These are phyloP conservation scores for Polyporus arcularius DNA, from an alignment of 768 basidiomycete species.

Conservation along the genomic window DNA sequence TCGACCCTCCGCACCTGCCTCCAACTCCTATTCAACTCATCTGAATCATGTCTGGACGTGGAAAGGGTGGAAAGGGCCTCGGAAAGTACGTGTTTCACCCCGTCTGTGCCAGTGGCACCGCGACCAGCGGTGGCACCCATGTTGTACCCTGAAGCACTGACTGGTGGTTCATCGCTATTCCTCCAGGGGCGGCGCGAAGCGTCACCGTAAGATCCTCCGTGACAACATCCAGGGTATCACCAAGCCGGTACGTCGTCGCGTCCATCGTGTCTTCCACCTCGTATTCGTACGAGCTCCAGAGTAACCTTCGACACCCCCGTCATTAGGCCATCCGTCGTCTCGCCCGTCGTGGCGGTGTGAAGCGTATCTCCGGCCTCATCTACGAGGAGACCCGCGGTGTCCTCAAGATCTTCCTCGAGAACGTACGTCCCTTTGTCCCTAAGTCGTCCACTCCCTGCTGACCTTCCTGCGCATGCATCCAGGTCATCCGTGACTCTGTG, in stretches of 20 bases:
- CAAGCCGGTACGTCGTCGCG: no score
- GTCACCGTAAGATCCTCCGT: constrained; percentile 93
- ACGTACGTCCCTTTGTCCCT: constrained; percentile 47
- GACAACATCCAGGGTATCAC: constrained; percentile 63
- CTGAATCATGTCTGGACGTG: constrained; percentile 85
- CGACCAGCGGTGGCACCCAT: background rate
- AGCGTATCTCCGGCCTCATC: constrained; percentile 39
- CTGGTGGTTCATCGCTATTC: constrained; percentile 36
- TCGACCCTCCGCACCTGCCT: background rate
- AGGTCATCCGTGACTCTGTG: constrained; percentile 65
- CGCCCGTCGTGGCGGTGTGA: constrained; percentile 95
- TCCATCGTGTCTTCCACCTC: no score
- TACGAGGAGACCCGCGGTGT: no score
- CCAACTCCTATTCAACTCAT: constrained; percentile 22
- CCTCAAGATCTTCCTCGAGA: constrained; percentile 59
- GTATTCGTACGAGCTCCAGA: constrained; percentile 52
- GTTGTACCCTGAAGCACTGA: background rate
- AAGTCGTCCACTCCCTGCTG: background rate
- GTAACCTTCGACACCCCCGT: background rate
- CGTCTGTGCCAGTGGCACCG: constrained; percentile 67
- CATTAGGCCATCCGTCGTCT: constrained; percentile 81
- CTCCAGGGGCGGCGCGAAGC: constrained; percentile 91
- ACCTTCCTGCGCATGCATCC: background rate
- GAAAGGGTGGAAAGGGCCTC: constrained; percentile 84
- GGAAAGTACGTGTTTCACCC: constrained; percentile 33